Base-by-base conservation (phyloP, 345 rosid genomes). In the Gossypium ekmanianum region DNA sequence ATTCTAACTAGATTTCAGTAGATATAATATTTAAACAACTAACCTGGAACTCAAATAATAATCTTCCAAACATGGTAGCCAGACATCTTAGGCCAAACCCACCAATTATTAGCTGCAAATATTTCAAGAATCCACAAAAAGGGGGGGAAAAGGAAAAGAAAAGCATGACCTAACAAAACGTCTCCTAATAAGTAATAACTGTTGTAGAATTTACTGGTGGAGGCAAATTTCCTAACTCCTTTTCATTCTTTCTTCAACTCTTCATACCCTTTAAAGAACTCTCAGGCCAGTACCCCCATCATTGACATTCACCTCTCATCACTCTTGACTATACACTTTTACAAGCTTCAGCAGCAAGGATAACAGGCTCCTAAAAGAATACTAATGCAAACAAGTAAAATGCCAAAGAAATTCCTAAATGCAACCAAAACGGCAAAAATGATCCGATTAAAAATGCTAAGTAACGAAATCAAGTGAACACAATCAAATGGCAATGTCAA, bases 221-320 rank as follows among this genome's bases (percentile, higher is more conserved):
- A 18, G 39, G n/a, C n/a, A 67, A 54, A 26, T 67, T 45, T 45
- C 6, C 39, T 6, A 45, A 11, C 55, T 45, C 17, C 11, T 45
- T 64, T 64, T n/a, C 58, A 54, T 54, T 54, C 68, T 64, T 64
- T 66, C 34, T 66, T 20, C 11, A 43, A 43, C 70, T 13, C 52
- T 17, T 44, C 29, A 20, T 11, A 43, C 70, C 34, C 51, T 65
- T 62, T 16, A 11, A 18, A 65, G 16, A 45, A 14, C 29, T 44
- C 39, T 44, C 71, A 12, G 18, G 54, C 54, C 54, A 44, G 54
- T 22, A 66, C 51, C 71, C 34, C 39, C 18, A 7, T 22, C 9
- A 22, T 47, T 24, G 12, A 47, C 39, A 67, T 11, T 11, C 72
- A 48, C 17, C 73, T 29, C 61, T 54, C 24, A 4, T 26, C 61